Evolutionary conservation across 495 filamentous ascomycete species (phyloP), one percentile per base, ranked within the genome.

Genomic region (Penicillium bialowiezense): DNA sequence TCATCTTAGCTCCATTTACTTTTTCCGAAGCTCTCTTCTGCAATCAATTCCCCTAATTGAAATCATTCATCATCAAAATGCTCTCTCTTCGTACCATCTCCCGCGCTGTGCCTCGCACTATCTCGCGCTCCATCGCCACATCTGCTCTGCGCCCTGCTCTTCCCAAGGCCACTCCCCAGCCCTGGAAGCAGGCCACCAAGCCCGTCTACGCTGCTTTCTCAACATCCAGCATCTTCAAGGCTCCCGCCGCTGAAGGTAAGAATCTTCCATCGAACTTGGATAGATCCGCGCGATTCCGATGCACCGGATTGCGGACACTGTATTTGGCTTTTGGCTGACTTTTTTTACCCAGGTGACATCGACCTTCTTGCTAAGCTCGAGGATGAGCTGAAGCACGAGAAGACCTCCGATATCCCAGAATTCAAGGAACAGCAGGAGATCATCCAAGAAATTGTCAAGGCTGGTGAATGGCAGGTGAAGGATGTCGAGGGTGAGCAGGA

Each of bases 401-500:
- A 73, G 59, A 60, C 61, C 41, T 70, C 65, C 35, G 64, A 65
- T 37, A 54, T 64, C 10, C 60, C 69, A 24, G 71, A 73, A 29
- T 54, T 72, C 36, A 59, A 69, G 14, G 53, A 71, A 77, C 83
- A 71, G 80, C 90, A 74, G 71, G 80, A 68, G 79, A 88, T 68
- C 81, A 95, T 67, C 75, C 83, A 56, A 72, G 83, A 49, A 90
- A 95, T 82, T 78, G 91, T 58, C 70, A 85, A 66, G 82, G 79
- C 58, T 88, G 97, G 77, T 75, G 91, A 68, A 38, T 76, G 71
- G 71, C 53, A 70, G 80, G 72, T 95, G 49, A 75, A 85, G 63
- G 92, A 97, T 64, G 78, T 75, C 28, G 76, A 83, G 33, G 92
- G 92, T 50, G 77, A 90, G 62, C 88, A 97, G 69, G 90, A 97